These are phyloP conservation scores for Tulasnella sp. DNA, from an alignment of 768 basidiomycete genomes.

Conservation along the genomic window DNA sequence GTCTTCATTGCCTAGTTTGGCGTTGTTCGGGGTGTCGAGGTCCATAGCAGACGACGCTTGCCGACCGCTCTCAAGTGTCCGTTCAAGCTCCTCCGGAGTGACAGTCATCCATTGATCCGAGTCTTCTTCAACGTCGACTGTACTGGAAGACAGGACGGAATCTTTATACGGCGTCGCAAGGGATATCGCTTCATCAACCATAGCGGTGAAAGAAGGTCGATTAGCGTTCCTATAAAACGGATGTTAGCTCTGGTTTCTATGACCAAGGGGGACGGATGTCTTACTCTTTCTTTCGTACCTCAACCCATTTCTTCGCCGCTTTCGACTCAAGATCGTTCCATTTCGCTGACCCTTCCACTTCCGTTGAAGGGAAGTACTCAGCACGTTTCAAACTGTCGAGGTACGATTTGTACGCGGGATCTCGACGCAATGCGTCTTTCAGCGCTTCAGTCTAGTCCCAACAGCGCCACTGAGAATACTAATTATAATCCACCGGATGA, in stretches of 20 bases:
- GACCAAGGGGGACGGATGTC: constrained; percentile 24
- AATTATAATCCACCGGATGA: not conserved
- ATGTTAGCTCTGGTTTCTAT: not conserved
- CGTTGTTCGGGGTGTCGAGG: constrained; percentile 29
- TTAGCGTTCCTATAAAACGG: constrained; percentile 19
- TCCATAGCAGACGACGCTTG: constrained; percentile 35
- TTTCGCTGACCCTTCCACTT: constrained; percentile 59
- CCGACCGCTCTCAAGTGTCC: constrained; percentile 33
- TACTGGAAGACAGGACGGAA: not conserved
- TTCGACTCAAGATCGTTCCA: constrained; percentile 66
- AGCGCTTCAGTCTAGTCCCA: constrained; percentile 43
- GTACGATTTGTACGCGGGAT: constrained; percentile 58
- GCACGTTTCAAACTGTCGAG: constrained; percentile 48
- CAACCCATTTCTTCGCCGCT: constrained; percentile 55
- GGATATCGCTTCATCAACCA: constrained; percentile 52
- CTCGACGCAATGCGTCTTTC: constrained; percentile 54
- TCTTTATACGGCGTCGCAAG: not conserved
- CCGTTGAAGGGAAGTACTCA: constrained; percentile 63
- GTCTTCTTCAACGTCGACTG: constrained; percentile 39
- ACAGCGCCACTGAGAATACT: not conserved
- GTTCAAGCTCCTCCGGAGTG: constrained; percentile 62
- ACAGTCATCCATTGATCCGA: constrained; percentile 80
- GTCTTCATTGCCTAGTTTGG: constrained; percentile 33
- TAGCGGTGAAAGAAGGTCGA: constrained; percentile 62
- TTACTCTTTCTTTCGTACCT: constrained; percentile 53